A percentile compares a stretch with the other conserved stretches of the same genome.
phyloP scores from a whole-genome alignment of 2,329 filamentous ascomycete genomes.

The Chaetomium sp. region DNA sequence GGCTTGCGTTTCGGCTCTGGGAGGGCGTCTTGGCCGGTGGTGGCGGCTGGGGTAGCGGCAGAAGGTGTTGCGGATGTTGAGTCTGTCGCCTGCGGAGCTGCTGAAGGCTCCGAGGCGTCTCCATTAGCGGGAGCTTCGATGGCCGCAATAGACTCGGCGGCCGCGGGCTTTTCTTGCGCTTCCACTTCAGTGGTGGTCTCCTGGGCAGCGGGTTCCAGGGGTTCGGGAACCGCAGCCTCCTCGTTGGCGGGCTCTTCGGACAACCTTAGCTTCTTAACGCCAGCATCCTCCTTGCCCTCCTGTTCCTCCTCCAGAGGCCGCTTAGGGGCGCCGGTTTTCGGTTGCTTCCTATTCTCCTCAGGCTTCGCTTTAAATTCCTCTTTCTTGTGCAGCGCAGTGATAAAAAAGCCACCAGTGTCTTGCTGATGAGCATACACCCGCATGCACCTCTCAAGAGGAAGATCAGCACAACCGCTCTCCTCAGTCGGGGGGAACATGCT shows the following conservation, averaged over 20 bases:
- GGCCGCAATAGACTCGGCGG: not conserved
- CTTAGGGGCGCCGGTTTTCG: conserved; percentile 6
- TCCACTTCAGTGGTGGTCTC: conserved; percentile 5
- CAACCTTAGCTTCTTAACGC: conserved; percentile 37
- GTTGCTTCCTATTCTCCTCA: conserved; percentile 50
- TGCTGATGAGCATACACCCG: conserved; percentile 92
- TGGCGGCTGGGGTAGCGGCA: conserved; percentile 21
- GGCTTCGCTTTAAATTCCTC: conserved; percentile 74
- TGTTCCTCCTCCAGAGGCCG: not conserved
- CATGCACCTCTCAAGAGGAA: conserved; percentile 86
- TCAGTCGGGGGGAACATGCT: conserved; percentile 74
- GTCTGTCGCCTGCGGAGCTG: conserved; percentile 2
- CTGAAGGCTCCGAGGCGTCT: conserved; percentile 14
- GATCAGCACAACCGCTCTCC: conserved; percentile 46
- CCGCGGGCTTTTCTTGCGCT: not conserved
- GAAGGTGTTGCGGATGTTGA: conserved; percentile 15
- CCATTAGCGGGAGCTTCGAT: conserved; percentile 2
- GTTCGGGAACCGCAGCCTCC: conserved; percentile 6
- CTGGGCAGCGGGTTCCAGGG: not conserved
- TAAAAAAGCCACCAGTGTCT: conserved; percentile 97
- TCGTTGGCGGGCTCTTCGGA: conserved; percentile 24
- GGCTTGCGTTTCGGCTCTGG: conserved; percentile 36
- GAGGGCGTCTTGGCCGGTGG: conserved; percentile 23
- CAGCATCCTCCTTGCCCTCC: conserved; percentile 26
- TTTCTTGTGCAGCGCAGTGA: conserved; percentile 88